These are phyloP conservation scores for Exophiala aquamarina DNA, from an alignment of 2,329 filamentous ascomycete genomes.

Conservation along the genomic window DNA sequence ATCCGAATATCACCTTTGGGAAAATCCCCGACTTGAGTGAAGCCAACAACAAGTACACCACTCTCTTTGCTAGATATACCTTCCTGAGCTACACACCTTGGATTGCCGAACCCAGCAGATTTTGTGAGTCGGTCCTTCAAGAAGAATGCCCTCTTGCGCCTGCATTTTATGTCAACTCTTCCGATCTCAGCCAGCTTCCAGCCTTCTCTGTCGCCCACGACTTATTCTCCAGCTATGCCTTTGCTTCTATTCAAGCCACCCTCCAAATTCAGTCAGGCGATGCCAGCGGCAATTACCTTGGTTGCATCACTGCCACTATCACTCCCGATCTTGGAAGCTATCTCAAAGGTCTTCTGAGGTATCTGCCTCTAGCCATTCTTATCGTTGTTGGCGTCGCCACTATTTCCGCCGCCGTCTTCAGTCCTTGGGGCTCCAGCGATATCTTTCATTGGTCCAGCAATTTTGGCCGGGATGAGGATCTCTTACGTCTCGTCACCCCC, in stretches of 20 bases:
- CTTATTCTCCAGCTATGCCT: slow-evolving; percentile 80
- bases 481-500: slow-evolving; percentile 87
- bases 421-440: slow-evolving; percentile 89
- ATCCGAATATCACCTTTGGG: slow-evolving; percentile 63
- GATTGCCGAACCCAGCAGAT: slow-evolving; percentile 53
- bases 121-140: slow-evolving; percentile 65
- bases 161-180: slow-evolving; percentile 61
- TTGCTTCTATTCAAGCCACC: slow-evolving; percentile 75
- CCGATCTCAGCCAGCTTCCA: slow-evolving; percentile 57
- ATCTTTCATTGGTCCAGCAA: slow-evolving; percentile 97
- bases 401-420: slow-evolving; percentile 79
- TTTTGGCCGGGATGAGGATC: slow-evolving; percentile 88
- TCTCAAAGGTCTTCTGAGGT: slow-evolving; percentile 70
- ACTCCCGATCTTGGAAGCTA: slow-evolving; percentile 75
- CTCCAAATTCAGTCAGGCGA: slow-evolving; percentile 77
- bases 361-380: slow-evolving; percentile 75
- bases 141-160: slow-evolving; percentile 71
- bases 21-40: slow-evolving; percentile 72
- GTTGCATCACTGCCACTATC: slow-evolving; percentile 77
- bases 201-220: slow-evolving; percentile 73
- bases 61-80: slow-evolving; percentile 69
- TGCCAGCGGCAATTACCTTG: slow-evolving; percentile 60
- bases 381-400: slow-evolving; percentile 80
- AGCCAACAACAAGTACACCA: slow-evolving; percentile 64
- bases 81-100: slow-evolving; percentile 77